Evolutionary conservation across 306 rosid genomes (phyloP).

Genomic region (Gleditsia sinensis): DNA sequence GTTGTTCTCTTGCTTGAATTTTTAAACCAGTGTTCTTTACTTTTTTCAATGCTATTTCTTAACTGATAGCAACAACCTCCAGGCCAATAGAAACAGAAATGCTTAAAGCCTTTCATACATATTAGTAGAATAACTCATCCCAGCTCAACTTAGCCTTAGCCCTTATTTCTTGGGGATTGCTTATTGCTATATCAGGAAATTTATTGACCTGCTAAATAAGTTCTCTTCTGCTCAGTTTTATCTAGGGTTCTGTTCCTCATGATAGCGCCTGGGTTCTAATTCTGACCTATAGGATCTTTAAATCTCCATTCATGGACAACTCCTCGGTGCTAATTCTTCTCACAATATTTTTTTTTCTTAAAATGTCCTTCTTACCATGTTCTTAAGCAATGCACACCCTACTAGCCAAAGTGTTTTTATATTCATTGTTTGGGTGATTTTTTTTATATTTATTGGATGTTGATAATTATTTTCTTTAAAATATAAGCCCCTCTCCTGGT

Average conservation of each 20-base stretch:
- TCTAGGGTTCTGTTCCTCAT: background rate
- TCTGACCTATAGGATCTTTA: background rate
- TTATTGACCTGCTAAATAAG: background rate
- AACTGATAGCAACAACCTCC: slow-evolving; percentile 5
- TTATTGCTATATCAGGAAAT: background rate
- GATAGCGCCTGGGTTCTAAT: background rate
- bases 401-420: background rate
- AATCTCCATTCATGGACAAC: background rate
- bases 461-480: background rate
- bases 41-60: background rate
- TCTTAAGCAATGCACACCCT: background rate
- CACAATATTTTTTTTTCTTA: background rate
- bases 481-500: background rate
- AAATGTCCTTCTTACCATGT: background rate
- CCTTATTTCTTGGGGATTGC: background rate
- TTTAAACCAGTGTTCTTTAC: slow-evolving; percentile 2
- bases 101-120: background rate
- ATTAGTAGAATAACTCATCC: slow-evolving; percentile 13
- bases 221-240: background rate
- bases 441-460: background rate
- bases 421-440: no score
- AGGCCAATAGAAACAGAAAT: background rate
- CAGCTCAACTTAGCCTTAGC: background rate
- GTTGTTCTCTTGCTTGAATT: background rate
- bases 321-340: background rate